Base-by-base conservation (phyloP, 140 eudicot genomes). In the Cichorium intybus region DNA sequence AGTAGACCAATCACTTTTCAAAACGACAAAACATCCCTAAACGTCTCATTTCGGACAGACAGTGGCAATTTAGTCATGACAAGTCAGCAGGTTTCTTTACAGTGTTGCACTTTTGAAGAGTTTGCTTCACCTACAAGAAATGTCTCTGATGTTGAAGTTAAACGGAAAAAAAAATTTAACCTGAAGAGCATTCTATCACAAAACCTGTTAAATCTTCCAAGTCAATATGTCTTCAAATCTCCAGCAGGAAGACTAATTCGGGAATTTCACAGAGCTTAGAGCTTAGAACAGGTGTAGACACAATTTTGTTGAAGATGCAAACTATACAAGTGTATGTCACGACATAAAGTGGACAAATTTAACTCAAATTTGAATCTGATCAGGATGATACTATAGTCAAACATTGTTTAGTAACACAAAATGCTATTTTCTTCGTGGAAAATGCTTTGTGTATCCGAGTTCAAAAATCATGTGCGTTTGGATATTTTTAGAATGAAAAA, bases 211-310 rank as follows among this genome's bases (percentile, higher is more conserved):
- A 65, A 39, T 23, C 50, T 31, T 27, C 73, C 33, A 82, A 77
- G 54, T 77, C 72, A 54, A 53, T 88, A 77, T 20, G 75, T 93
- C 17, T 93, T 83, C 61, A 78, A 60, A 77, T 79, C 95, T 14
- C 99, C 99, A 3, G 84, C 74, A 57, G 99, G 95, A 71, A 88
- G 87, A 74, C 95, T 85, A 59, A 54, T 88, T 69, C 97, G 99
- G 43, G 88, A 81, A 68, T 81, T 88, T 72, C 62, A 46, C 62
- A 93, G 87, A 83, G 96, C 95, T 64, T 93, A 97, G 99, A 50
- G 33, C 70, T 41, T 88, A n/a, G n/a, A n/a, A n/a, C n/a, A n/a
- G n/a, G 67, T 83, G 89, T 54, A 90, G 99, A 20, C 81, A 82
- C 60, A 66, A 69, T 22, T 81, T 88, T 72, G 65, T 77, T 61